Percentiles rank a stretch among this genome's conserved stretches.
These are phyloP conservation scores for Aeschynomene evenia DNA, from an alignment of 306 rosid genomes.

Conservation along the genomic window DNA sequence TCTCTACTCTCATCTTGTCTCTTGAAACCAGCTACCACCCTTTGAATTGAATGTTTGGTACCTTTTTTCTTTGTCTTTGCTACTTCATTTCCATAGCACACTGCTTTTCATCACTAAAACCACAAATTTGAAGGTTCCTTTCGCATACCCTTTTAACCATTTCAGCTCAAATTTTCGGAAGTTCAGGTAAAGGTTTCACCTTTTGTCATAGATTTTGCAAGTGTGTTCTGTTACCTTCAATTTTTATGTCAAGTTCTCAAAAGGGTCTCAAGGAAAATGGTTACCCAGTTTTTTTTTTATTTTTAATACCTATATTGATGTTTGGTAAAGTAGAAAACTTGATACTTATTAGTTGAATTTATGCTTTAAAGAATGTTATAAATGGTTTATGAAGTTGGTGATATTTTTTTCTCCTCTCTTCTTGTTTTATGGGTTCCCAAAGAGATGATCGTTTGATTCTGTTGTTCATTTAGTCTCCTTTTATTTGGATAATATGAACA, in stretches of 20 bases:
- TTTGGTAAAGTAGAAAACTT: slow-evolving; percentile 1
- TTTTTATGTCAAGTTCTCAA: background rate
- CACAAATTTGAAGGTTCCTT: background rate
- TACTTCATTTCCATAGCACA: background rate
- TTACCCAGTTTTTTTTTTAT: background rate
- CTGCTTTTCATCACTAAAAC: background rate
- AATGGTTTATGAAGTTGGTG: background rate
- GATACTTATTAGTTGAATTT: background rate
- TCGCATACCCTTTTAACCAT: slow-evolving; percentile 9
- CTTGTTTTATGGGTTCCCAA: background rate
- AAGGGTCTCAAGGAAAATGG: slow-evolving; percentile 16
- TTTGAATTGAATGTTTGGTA: slow-evolving; percentile 26
- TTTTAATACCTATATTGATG: background rate
- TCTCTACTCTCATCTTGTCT: background rate
- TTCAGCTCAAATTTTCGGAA: background rate
- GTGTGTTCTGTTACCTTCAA: slow-evolving; percentile 10
- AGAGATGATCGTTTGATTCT: background rate
- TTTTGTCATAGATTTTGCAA: slow-evolving; percentile 19
- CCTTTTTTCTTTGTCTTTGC: background rate
- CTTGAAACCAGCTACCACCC: background rate
- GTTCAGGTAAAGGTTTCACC: slow-evolving; percentile 30
- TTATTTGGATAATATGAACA: background rate
- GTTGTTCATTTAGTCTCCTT: background rate
- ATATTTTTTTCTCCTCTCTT: background rate
- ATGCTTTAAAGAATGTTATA: background rate